Conservation (phyloP, 2,329 filamentous ascomycete species). For the Calonectria ilicicola region DNA sequence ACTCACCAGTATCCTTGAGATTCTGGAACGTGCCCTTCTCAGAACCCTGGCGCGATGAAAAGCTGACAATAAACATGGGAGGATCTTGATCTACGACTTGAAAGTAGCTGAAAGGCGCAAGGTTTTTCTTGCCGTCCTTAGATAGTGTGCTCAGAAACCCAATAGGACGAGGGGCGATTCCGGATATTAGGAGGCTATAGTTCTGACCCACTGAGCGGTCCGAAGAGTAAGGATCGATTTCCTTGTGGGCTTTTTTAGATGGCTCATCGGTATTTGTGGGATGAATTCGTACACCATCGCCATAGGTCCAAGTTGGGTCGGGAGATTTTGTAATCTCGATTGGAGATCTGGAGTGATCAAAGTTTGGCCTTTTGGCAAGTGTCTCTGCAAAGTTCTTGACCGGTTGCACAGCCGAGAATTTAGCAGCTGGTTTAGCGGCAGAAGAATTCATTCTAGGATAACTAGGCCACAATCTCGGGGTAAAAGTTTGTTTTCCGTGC, state of each 20-base stretch:
- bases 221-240: conserved; percentile 82
- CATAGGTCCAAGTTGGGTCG: conserved; percentile 64
- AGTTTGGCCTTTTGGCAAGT: conserved; percentile 37
- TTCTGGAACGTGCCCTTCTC: conserved; percentile 84
- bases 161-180: conserved; percentile 83
- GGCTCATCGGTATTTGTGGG: background rate
- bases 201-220: conserved; percentile 77
- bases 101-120: conserved; percentile 87
- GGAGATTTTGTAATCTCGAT: conserved; percentile 45
- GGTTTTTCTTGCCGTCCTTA: conserved; percentile 73
- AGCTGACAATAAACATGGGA: conserved; percentile 76
- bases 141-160: conserved; percentile 66
- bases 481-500: background rate
- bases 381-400: conserved; percentile 39
- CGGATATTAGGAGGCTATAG: conserved; percentile 88
- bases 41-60: conserved; percentile 55
- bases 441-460: conserved; percentile 28
- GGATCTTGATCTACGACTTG: conserved; percentile 85
- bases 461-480: background rate
- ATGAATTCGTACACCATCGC: conserved; percentile 44
- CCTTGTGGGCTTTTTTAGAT: conserved; percentile 65
- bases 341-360: conserved; percentile 35
- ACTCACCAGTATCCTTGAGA: conserved; percentile 76
- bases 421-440: conserved; percentile 19
- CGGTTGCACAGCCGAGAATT: conserved; percentile 40